These are phyloP conservation scores for Encephalitozoon intestinalis DNA, from an alignment of 371 early-diverging fungal species.

Conservation along the genomic window DNA sequence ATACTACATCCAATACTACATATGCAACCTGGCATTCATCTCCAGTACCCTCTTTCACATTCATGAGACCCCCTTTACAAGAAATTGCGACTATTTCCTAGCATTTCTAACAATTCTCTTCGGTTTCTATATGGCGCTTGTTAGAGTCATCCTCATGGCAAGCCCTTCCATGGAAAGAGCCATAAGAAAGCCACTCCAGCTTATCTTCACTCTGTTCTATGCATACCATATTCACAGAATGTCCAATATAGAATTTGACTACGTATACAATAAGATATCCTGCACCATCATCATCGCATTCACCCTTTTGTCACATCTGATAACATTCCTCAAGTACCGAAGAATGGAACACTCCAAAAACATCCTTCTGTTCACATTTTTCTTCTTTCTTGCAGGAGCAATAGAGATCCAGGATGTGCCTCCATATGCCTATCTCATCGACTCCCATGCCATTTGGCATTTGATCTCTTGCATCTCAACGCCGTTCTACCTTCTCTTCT, in stretches of 20 bases:
- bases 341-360: not conserved
- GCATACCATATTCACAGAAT: slow-evolving; percentile 45
- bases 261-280: slow-evolving; percentile 41
- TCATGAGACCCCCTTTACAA: slow-evolving; percentile 42
- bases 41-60: slow-evolving; percentile 52
- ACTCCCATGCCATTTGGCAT: slow-evolving; percentile 56
- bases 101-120: slow-evolving; percentile 40
- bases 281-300: slow-evolving; percentile 37
- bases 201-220: slow-evolving; percentile 18
- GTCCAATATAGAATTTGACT: slow-evolving; percentile 47
- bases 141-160: slow-evolving; percentile 11
- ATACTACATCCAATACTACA: slow-evolving; percentile 28
- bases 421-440: slow-evolving; percentile 48
- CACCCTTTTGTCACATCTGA: slow-evolving; percentile 7
- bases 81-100: slow-evolving; percentile 50
- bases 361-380: slow-evolving; percentile 29
- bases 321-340: slow-evolving; percentile 19
- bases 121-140: slow-evolving; percentile 24
- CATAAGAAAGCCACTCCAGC: not conserved
- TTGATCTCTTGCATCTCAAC: slow-evolving; percentile 16
- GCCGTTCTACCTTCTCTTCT: slow-evolving; percentile 30
- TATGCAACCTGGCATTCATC: slow-evolving; percentile 37
- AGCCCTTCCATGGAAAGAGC: not conserved
- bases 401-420: slow-evolving; percentile 51
- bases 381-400: slow-evolving; percentile 24